Evolutionary conservation across 192 early-diverging fungal species (phyloP).

Genomic region (Bifiguratus adelaidae): DNA sequence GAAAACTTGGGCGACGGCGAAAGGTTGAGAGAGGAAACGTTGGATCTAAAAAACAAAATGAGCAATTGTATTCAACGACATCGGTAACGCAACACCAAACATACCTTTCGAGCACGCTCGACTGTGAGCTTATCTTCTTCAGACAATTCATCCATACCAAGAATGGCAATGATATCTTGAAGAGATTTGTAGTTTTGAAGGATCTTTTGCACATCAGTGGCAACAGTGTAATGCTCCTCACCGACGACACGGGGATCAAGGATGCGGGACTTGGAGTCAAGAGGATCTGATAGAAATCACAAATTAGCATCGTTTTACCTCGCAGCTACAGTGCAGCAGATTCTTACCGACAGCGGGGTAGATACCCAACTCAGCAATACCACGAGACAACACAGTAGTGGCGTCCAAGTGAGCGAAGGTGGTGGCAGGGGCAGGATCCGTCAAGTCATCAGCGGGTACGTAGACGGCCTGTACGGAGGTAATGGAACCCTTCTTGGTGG

Average conservation of each 20-base stretch:
- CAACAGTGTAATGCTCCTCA: constrained; percentile 87
- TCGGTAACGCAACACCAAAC: no score
- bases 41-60: no score
- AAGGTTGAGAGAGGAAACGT: constrained; percentile 98
- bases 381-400: constrained; percentile 97
- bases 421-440: constrained; percentile 97
- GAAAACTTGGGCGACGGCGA: constrained; percentile 94
- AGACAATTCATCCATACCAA: constrained; percentile 98
- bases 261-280: constrained; percentile 97
- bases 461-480: constrained; percentile 98
- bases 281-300: no score
- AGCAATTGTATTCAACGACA: no score
- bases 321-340: no score
- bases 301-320: no score
- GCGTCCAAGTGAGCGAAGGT: constrained; percentile 99
- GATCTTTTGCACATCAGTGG: constrained; percentile 90
- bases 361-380: constrained; percentile 98
- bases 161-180: constrained; percentile 99
- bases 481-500: constrained; percentile 99
- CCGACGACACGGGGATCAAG: constrained; percentile 96
- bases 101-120: constrained; percentile 99
- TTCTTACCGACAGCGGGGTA: constrained; percentile 99
- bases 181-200: constrained; percentile 98
- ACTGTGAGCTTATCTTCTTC: constrained; percentile 95
- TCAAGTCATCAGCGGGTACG: constrained; percentile 99